Evolutionary conservation across 202 grass and related monocot species (phyloP).

Genomic region (Digitaria exilis): DNA sequence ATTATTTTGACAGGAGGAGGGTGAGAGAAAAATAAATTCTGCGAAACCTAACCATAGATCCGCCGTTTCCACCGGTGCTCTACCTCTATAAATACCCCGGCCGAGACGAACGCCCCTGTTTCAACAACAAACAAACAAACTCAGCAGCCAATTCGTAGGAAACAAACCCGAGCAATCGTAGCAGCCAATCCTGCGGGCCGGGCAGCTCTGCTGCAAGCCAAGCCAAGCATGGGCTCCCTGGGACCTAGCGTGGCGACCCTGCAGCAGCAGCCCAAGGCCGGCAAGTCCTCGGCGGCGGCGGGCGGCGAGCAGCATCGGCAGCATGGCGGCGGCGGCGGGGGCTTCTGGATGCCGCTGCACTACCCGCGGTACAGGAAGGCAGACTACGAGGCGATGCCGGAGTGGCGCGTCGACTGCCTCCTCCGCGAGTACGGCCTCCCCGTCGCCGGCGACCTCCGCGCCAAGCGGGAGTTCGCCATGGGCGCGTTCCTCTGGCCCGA

Average conservation of each 20-base stretch:
- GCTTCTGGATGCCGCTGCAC: slow-evolving; percentile 80
- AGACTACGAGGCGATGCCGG: slow-evolving; percentile 84
- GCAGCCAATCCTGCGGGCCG: neutral
- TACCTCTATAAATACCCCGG: slow-evolving; percentile 24
- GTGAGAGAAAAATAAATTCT: neutral
- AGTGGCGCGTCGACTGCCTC: slow-evolving; percentile 80
- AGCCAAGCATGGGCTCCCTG: slow-evolving; percentile 39
- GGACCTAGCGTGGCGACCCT: slow-evolving; percentile 12
- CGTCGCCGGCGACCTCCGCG: slow-evolving; percentile 36
- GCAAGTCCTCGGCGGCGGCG: neutral
- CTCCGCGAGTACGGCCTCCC: slow-evolving; percentile 75
- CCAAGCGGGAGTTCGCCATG: slow-evolving; percentile 74
- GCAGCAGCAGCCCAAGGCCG: slow-evolving; percentile 12
- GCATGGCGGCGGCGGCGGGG: neutral
- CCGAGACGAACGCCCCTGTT: neutral
- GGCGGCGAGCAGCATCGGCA: neutral
- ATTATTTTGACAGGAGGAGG: neutral
- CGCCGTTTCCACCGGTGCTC: neutral
- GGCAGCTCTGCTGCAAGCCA: neutral
- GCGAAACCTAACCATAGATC: neutral
- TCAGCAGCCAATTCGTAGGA: neutral
- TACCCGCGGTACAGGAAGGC: slow-evolving; percentile 67
- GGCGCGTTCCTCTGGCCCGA: slow-evolving; percentile 72
- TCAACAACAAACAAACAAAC: neutral
- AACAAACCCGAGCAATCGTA: neutral